Evolutionary conservation across 2,329 filamentous ascomycete genomes (phyloP).

Genomic region (Plectosphaerella cucumerina): DNA sequence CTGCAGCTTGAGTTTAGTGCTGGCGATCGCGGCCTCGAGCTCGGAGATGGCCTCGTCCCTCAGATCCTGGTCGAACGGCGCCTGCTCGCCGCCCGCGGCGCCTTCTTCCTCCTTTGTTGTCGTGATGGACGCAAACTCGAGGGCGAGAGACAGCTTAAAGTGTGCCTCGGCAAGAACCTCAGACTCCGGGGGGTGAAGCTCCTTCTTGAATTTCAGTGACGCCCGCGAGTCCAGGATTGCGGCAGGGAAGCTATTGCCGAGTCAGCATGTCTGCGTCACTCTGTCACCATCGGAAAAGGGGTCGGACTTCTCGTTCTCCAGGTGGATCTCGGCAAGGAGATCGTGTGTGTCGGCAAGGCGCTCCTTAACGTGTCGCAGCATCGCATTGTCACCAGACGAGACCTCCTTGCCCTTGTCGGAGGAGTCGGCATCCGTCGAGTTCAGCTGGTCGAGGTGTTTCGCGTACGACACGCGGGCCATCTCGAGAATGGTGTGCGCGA

Average conservation of each 20-base stretch:
- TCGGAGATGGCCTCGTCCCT: constrained; percentile 67
- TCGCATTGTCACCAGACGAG: constrained; percentile 32
- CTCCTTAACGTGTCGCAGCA: constrained; percentile 66
- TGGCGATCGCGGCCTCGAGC: constrained; percentile 70
- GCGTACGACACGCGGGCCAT: constrained; percentile 65
- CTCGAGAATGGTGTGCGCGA: constrained; percentile 82
- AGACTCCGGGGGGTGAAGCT: constrained; percentile 75
- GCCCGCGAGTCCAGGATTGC: constrained; percentile 82
- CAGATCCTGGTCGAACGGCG: constrained; percentile 62
- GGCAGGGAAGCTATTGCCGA: constrained; percentile 61
- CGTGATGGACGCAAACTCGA: constrained; percentile 87
- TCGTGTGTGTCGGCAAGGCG: constrained; percentile 90
- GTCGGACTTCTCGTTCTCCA: constrained; percentile 80
- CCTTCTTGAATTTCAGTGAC: constrained; percentile 72
- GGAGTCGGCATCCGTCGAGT: constrained; percentile 28
- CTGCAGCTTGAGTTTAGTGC: constrained; percentile 66
- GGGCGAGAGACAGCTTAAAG: constrained; percentile 90
- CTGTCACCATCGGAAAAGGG: background rate
- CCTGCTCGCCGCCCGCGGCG: constrained; percentile 38
- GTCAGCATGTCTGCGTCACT: no score
- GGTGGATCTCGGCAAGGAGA: constrained; percentile 89
- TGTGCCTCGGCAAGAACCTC: constrained; percentile 90
- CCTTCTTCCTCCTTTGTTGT: constrained; percentile 44
- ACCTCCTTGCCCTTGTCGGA: constrained; percentile 33
- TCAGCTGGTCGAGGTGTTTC: constrained; percentile 43